Conservation (phyloP, 2,329 filamentous ascomycete genomes). For the Ophiostoma himal-ulmi region DNA sequence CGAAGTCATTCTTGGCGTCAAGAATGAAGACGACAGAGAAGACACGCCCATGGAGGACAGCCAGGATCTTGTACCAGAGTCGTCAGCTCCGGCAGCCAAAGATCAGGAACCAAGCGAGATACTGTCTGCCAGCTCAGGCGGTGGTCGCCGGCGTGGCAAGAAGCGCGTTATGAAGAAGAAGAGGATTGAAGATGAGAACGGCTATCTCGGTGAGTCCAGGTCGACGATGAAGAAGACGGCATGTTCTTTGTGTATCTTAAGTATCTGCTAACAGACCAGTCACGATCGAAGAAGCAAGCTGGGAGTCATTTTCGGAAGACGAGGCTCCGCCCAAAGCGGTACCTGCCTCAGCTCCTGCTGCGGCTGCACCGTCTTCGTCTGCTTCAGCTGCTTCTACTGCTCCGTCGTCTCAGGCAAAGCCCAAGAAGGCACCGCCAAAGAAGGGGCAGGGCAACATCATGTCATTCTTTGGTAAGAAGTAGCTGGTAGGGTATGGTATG, state of each 20-base stretch:
- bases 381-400: constrained; percentile 25
- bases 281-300: constrained; percentile 74
- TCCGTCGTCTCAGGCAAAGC: constrained; percentile 42
- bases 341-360: constrained; percentile 24
- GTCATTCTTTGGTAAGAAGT: constrained; percentile 87
- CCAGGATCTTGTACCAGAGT: constrained; percentile 31
- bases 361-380: constrained; percentile 29
- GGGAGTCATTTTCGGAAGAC: constrained; percentile 93
- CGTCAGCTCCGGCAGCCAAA: constrained; percentile 35
- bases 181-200: constrained; percentile 79
- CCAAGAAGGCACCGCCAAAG: constrained; percentile 55
- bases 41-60: constrained; percentile 35
- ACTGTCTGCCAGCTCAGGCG: constrained; percentile 40
- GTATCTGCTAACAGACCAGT: constrained; percentile 45
- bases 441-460: constrained; percentile 73
- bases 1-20: constrained; percentile 43
- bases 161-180: constrained; percentile 82
- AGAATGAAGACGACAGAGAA: constrained; percentile 33
- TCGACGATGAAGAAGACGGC: constrained; percentile 19
- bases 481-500: neutral
- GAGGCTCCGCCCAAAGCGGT: constrained; percentile 55
- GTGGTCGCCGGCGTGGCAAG: constrained; percentile 66
- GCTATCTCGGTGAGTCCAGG: constrained; percentile 68
- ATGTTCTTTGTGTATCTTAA: neutral
- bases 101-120: constrained; percentile 40